Conservation (phyloP, 2,329 filamentous ascomycete species). For the Basipetospora sp. region DNA sequence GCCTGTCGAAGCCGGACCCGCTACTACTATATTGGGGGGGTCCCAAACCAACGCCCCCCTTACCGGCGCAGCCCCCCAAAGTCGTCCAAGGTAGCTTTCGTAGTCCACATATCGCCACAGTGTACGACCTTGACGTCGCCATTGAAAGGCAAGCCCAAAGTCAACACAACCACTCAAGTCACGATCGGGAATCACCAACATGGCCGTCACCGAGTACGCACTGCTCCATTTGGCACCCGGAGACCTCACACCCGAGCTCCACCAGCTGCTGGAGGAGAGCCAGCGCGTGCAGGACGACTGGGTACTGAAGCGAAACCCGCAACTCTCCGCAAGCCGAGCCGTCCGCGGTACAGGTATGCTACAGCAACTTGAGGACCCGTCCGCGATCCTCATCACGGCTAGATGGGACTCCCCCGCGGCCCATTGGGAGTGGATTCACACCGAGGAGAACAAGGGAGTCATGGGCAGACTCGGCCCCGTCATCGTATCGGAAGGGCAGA, state of each 20-base stretch:
- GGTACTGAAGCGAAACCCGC: conserved; percentile 22
- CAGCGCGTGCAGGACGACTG: conserved; percentile 25
- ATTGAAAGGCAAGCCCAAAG: too few relatives aligned
- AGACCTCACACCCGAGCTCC: conserved; percentile 19
- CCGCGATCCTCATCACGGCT: conserved; percentile 27
- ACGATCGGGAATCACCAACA: too few relatives aligned
- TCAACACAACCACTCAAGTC: too few relatives aligned
- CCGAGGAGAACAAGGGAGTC: conserved; percentile 22
- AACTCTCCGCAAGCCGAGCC: conserved; percentile 17
- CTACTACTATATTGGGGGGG: too few relatives aligned
- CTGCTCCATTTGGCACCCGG: conserved; percentile 18
- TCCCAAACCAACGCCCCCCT: too few relatives aligned
- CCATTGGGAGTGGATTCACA: conserved; percentile 29
- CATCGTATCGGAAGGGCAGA: conserved; percentile 17
- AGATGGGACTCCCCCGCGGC: conserved; percentile 28
- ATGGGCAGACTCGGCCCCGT: conserved; percentile 20
- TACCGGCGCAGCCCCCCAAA: too few relatives aligned
- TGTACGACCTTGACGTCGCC: too few relatives aligned
- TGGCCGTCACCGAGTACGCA: conserved; percentile 28
- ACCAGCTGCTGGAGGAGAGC: conserved; percentile 17
- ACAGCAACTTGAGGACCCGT: conserved; percentile 20
- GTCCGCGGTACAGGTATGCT: conserved; percentile 22
- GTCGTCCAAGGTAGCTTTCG: too few relatives aligned
- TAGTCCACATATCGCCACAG: too few relatives aligned
- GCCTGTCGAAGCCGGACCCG: too few relatives aligned